Percentiles rank a stretch among this genome's conserved stretches.
These are phyloP conservation scores for Irpex rosettiformis DNA, from an alignment of 1,284 basidiomycete species.

Conservation along the genomic window DNA sequence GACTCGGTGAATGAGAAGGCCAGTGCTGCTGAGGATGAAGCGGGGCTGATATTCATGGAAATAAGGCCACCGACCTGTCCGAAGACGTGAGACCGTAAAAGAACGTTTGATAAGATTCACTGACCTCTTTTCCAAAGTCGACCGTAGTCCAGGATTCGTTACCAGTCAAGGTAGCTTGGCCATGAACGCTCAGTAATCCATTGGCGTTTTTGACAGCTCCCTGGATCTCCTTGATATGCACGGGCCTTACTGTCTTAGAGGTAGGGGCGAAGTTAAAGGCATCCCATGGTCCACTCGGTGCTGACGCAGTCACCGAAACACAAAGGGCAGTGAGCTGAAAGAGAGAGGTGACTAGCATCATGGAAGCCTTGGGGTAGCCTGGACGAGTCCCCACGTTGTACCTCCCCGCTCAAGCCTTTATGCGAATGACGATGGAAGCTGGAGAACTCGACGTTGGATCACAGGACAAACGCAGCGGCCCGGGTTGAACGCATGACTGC, in stretches of 20 bases:
- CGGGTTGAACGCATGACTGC: background rate
- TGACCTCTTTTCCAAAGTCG: slow-evolving; percentile 46
- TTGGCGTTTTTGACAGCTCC: slow-evolving; percentile 33
- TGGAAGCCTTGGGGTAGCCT: background rate
- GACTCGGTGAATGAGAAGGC: slow-evolving; percentile 50
- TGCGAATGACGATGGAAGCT: background rate
- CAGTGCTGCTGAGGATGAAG: slow-evolving; percentile 31
- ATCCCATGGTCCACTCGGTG: slow-evolving; percentile 45
- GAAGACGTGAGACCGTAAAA: background rate
- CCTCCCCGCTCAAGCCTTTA: background rate
- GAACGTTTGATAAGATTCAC: background rate
- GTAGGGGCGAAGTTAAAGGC: slow-evolving; percentile 43
- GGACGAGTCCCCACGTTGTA: background rate
- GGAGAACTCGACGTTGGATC: background rate
- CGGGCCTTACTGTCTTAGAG: slow-evolving; percentile 36
- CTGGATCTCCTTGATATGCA: slow-evolving; percentile 28
- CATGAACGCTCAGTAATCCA: slow-evolving; percentile 26
- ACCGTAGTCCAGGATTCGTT: slow-evolving; percentile 40
- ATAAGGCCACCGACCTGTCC: slow-evolving; percentile 43
- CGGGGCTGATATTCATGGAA: slow-evolving; percentile 34
- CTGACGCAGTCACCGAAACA: slow-evolving; percentile 10
- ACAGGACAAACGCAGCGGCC: background rate
- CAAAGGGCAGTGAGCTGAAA: background rate
- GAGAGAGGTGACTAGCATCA: background rate
- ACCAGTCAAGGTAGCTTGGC: slow-evolving; percentile 31